These are phyloP conservation scores for Eucalyptus cloeziana DNA, from an alignment of 345 rosid species.

Conservation along the genomic window DNA sequence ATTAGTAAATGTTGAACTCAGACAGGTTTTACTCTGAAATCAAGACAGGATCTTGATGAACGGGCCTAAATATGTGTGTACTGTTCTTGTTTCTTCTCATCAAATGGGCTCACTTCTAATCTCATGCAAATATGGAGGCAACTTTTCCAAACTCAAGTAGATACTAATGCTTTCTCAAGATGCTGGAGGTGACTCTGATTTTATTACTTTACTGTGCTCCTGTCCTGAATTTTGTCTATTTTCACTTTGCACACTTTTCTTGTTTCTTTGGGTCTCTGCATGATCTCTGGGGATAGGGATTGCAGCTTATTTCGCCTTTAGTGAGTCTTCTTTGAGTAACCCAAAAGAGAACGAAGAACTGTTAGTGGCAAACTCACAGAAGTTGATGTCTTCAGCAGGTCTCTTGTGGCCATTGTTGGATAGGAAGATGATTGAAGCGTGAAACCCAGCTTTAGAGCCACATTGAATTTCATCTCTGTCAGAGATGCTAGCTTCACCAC, in stretches of 20 bases:
- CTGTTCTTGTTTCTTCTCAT: background rate
- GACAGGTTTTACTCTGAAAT: background rate
- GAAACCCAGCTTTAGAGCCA: conserved; percentile 66
- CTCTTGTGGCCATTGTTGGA: conserved; percentile 89
- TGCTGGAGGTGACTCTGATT: background rate
- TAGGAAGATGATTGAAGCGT: conserved; percentile 86
- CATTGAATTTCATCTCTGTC: conserved; percentile 18
- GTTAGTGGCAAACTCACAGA: conserved; percentile 42
- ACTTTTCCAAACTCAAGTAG: background rate
- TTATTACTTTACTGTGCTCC: background rate
- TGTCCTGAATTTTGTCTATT: background rate
- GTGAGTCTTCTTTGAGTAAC: background rate
- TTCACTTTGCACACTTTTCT: background rate
- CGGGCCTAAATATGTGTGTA: background rate
- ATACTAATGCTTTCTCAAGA: background rate
- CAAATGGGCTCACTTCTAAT: background rate
- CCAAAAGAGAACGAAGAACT: background rate
- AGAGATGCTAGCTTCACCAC: conserved; percentile 6
- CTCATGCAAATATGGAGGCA: background rate
- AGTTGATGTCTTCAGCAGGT: conserved; percentile 81
- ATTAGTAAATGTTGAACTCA: background rate
- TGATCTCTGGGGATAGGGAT: background rate
- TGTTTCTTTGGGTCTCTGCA: background rate
- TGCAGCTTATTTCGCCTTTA: background rate
- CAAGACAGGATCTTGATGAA: background rate